Evolutionary conservation across 2,329 filamentous ascomycete genomes (phyloP).

Genomic region (Davidsoniella australis): DNA sequence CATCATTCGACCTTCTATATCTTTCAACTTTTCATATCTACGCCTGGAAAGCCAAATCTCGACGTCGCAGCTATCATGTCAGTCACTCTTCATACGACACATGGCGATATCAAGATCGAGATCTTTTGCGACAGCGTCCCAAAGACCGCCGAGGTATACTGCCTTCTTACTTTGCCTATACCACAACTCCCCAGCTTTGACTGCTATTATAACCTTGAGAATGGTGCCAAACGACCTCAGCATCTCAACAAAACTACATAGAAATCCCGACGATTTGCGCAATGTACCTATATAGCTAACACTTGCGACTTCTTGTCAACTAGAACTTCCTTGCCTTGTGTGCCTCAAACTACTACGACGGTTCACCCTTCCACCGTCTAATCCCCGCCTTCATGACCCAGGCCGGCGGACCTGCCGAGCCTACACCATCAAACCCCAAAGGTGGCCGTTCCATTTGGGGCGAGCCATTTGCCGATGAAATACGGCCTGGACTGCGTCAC

Average conservation of each 20-base stretch:
- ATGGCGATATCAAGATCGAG: conserved; percentile 86
- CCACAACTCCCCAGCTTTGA: conserved; percentile 3
- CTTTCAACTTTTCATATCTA: background rate
- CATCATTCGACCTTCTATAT: too few relatives aligned
- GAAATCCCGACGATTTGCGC: background rate
- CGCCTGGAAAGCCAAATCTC: background rate
- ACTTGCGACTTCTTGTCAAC: background rate
- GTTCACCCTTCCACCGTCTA: conserved; percentile 61
- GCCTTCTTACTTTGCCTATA: background rate
- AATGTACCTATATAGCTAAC: background rate
- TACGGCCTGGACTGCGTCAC: conserved; percentile 52
- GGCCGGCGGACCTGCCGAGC: conserved; percentile 46
- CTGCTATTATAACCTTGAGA: background rate
- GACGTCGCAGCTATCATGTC: conserved; percentile 26
- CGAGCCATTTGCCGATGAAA: conserved; percentile 63
- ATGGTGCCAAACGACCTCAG: too few relatives aligned
- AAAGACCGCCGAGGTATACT: conserved; percentile 62
- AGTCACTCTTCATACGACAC: conserved; percentile 66
- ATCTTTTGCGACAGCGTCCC: conserved; percentile 91
- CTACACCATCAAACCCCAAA: conserved; percentile 43
- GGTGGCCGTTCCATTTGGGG: conserved; percentile 59
- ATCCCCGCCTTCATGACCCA: conserved; percentile 73
- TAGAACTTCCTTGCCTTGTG: conserved; percentile 80
- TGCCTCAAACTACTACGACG: conserved; percentile 60
- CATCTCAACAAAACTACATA: background rate